Evolutionary conservation across 192 early-diverging fungal genomes (phyloP), one percentile per base, ranked within the genome.

Genomic region (Irineochytrium annulatum): DNA sequence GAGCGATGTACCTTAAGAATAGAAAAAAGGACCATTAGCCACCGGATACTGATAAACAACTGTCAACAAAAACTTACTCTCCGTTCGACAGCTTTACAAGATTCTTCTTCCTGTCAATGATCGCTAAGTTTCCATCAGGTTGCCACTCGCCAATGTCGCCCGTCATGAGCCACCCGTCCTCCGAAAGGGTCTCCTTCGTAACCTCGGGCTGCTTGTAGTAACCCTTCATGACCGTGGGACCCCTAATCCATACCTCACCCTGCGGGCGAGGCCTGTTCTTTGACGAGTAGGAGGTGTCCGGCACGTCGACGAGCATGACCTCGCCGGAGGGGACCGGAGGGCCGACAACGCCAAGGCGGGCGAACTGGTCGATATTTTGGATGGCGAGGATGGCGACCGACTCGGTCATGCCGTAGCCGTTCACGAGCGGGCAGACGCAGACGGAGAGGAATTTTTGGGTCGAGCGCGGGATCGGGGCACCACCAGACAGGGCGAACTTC

Each of bases 101-200:
- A 72, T 96, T 98, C 82, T 92, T 92, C 63, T 82, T 87, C 44
- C 95, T 82, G 71, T 98, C 95, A 67, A 98, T 91, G 45, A 98
- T 85, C 16, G 76, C 69, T 27, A 98, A 62, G 34, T 83, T 81
- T 35, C 93, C 93, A 57, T 87, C 86, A 0, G 77, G 66, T 44
- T 81, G 74, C 87, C 87, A 90, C 78, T 90, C 86, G 52, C 84
- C 95, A 63, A 97, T 88, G 74, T 93, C 93, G 45, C 93, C 93
- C 16, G 91, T 94, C 69, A 71, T 80, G 48, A 96, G 66, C 93
- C 93, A 96, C 22, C 88, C 88, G 68, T 92, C 92, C 22, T 63
- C 71, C 14, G 83, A 88, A 27, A 92, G 58, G 0, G 79, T 74
- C 43, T 90, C 83, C 6, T 68, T 72, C 0, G 92, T 91, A 22